Conservation (phyloP, 192 early-diverging fungal genomes). For the Irineochytrium annulatum region DNA sequence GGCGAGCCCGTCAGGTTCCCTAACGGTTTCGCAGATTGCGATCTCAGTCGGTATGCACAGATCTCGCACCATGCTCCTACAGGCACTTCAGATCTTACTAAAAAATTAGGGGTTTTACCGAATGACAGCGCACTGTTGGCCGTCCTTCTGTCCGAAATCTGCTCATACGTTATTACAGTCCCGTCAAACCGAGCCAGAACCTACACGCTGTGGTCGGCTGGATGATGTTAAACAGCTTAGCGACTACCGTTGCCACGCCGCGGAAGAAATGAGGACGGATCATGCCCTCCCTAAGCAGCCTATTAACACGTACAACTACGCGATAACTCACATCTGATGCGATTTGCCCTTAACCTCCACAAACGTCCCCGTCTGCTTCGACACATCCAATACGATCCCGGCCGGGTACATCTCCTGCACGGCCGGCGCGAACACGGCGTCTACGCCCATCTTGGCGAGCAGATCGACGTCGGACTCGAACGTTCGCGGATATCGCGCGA, state of each 20-base stretch:
- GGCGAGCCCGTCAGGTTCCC: constrained; percentile 82
- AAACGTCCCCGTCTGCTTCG: constrained; percentile 81
- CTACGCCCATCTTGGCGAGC: constrained; percentile 42
- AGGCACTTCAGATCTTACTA: constrained; percentile 13
- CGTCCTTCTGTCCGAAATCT: constrained; percentile 98
- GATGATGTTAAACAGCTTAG: constrained; percentile 88
- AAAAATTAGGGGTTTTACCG: not conserved
- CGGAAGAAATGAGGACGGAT: constrained; percentile 94
- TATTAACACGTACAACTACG: not conserved
- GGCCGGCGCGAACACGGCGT: constrained; percentile 41
- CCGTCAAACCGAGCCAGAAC: too few relatives aligned
- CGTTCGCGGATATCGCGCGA: constrained; percentile 85
- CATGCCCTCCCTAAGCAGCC: constrained; percentile 62
- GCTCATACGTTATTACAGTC: too few relatives aligned
- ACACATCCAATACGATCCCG: constrained; percentile 79
- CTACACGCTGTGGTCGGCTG: constrained; percentile 77
- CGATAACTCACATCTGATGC: constrained; percentile 64
- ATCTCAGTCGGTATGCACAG: constrained; percentile 74
- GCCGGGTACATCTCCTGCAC: constrained; percentile 91
- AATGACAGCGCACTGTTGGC: constrained; percentile 80
- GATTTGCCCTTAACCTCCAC: constrained; percentile 86
- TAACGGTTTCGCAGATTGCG: constrained; percentile 65
- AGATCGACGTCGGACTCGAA: constrained; percentile 69
- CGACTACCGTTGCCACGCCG: constrained; percentile 92
- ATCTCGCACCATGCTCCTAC: constrained; percentile 78